Base-by-base conservation (phyloP, 2,329 filamentous ascomycete species). In the Phialophora verrucosa region DNA sequence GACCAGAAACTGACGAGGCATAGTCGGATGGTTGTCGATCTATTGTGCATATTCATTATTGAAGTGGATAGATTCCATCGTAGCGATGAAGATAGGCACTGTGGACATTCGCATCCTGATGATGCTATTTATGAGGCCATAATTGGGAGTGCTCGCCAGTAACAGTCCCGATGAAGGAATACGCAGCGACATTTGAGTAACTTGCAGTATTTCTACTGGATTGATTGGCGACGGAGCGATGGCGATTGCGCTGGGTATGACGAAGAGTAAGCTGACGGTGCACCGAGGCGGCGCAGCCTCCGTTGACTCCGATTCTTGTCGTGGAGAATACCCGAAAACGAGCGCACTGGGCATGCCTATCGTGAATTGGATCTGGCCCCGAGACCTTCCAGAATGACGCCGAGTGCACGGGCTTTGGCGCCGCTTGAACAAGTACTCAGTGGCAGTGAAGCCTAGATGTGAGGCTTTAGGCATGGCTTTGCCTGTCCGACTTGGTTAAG, bases 91-190 rank as follows among this genome's bases (percentile, higher is more conserved):
- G 31, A 20, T 29, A 61, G 47, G 29, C 49, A 23, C 25, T 14
- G 23, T 29, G 29, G 32, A 53, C 59, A 42, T 61, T 53, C 49
- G 20, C 17, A 14, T 38, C 53, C 17, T n/a, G n/a, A 27, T 53
- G 47, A 61, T 61, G 44, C 59, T 61, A 61, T 51, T 51, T 61
- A 25, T 61, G 59, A 38, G 32, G 49, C n/a, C n/a, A 35, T 44
- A 25, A 14, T 31, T 29, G 56, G 38, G 38, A 14, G 44, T 51
- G 44, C 44, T 61, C 59, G 59, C 47, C 27, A 54, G 20, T 4
- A 42, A 53, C 27, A 7, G 47, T n/a, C 25, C 49, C 35, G 47
- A 61, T 49, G 44, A 1, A 20, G 57, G 27, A 23, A 17, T 51
- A 51, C 20, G 47, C n/a, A 59, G 57, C 42, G 57, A 50, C 42